Conservation (phyloP, 2,329 filamentous ascomycete species). For the Mycosphaerelloides madeirae region DNA sequence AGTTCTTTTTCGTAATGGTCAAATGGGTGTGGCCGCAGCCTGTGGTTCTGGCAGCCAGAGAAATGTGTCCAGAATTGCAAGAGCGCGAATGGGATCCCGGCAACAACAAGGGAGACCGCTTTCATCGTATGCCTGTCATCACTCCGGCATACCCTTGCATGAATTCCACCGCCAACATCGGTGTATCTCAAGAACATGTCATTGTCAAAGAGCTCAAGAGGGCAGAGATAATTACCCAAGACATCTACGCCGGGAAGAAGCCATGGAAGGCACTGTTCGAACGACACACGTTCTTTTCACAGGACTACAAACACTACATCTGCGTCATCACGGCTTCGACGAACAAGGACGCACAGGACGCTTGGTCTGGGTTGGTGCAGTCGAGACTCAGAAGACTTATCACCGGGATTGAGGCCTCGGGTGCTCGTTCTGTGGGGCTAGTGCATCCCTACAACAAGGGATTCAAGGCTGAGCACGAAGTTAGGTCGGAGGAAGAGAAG, state of each 20-base stretch:
- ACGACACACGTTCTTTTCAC: slow-evolving; percentile 89
- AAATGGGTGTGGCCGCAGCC: slow-evolving; percentile 93
- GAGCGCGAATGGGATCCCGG: slow-evolving; percentile 93
- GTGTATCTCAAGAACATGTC: slow-evolving; percentile 74
- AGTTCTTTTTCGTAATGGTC: slow-evolving; percentile 89
- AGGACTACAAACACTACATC: slow-evolving; percentile 92
- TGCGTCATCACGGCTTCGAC: slow-evolving; percentile 78
- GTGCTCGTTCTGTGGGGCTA: slow-evolving; percentile 63
- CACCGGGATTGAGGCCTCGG: slow-evolving; percentile 72
- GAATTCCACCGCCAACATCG: slow-evolving; percentile 95
- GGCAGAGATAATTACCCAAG: slow-evolving; percentile 70
- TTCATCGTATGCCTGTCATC: slow-evolving; percentile 95
- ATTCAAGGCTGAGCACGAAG: slow-evolving; percentile 76
- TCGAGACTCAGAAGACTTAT: slow-evolving; percentile 88
- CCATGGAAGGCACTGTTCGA: slow-evolving; percentile 85
- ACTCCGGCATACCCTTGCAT: slow-evolving; percentile 96
- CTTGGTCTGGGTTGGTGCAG: slow-evolving; percentile 88
- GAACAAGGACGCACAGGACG: slow-evolving; percentile 75
- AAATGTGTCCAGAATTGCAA: slow-evolving; percentile 68
- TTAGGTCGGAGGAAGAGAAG: slow-evolving; percentile 57
- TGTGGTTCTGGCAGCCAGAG: slow-evolving; percentile 83
- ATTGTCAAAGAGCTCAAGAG: slow-evolving; percentile 78
- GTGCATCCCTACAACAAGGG: slow-evolving; percentile 92
- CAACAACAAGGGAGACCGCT: slow-evolving; percentile 74
- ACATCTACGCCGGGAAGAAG: slow-evolving; percentile 70